Evolutionary conservation across 2,329 filamentous ascomycete species (phyloP), one percentile per base, ranked within the genome.

Genomic region (Samsoniella hepiali): DNA sequence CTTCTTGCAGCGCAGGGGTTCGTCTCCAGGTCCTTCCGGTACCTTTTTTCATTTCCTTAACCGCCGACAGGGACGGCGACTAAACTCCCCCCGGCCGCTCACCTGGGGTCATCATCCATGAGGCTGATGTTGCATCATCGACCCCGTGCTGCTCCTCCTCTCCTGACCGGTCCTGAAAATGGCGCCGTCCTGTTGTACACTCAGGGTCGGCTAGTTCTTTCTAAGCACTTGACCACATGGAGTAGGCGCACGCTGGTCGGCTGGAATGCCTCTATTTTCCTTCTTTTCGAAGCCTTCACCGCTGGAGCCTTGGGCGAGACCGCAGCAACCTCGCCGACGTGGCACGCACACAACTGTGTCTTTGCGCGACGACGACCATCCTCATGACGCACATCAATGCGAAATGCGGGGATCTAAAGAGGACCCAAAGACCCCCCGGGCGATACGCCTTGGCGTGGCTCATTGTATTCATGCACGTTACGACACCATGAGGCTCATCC

Each of bases 391-490:
- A n/a, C 17, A 34, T 31, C n/a, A 22, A n/a, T 34, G 44, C n/a
- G 17, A 10, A 15, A 13, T 59, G 57, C 57, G 44, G 44, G 44
- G 32, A 50, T 38, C n/a, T 17, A 40, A 44, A 38, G 40, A 22
- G 22, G 22, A 22, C 22, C 22, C 22, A 22, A 22, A 22, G 22
- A 22, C 22, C 22, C 54, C 29, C 8, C 42, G 31, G 31, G 56
- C 56, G 56, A 58, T 58, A 58, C 56, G 56, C 57, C 32, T 50
- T 4, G 10, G 11, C 50, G 57, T 59, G 57, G 57, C 57, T 31
- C 31, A 59, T 59, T 59, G 29, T 36, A 6, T 27, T n/a, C 44
- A 58, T n/a, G 32, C 44, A 38, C 5, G 9, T 49, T 50, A 40
- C 57, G 44, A 59, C 44, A 59, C 10, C 22, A 59, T 31, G 57